phyloP scores from a whole-genome alignment of 176 grass and related monocot species.

The Zea mays region DNA sequence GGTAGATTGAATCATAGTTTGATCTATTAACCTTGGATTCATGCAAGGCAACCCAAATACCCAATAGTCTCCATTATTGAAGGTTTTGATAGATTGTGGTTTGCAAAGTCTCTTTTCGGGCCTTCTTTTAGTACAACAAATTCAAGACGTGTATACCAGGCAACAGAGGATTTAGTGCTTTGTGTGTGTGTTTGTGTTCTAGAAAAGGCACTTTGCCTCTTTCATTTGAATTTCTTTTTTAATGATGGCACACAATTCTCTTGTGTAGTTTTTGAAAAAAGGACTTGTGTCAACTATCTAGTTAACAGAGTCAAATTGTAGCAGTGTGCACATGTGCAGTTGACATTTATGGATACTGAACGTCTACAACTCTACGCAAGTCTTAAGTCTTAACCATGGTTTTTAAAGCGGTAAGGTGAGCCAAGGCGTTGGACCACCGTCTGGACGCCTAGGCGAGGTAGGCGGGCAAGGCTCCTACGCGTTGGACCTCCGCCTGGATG shows the following conservation, averaged over 20 bases:
- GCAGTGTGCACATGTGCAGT: background rate
- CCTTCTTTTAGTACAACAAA: background rate
- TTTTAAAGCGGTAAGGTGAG: too few species aligned
- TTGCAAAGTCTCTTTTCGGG: background rate
- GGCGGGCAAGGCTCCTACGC: too few species aligned
- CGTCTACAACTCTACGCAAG: too few species aligned
- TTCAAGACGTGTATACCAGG: background rate
- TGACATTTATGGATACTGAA: too few species aligned
- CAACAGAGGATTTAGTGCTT: background rate
- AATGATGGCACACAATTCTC: background rate
- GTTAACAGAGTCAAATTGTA: background rate
- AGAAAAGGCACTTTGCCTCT: background rate
- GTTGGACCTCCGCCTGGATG: too few species aligned
- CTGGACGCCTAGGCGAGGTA: too few species aligned
- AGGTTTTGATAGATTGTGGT: background rate
- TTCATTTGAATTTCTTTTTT: too few species aligned
- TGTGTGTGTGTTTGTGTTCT: background rate
- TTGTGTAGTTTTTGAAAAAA: background rate
- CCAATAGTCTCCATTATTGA: background rate
- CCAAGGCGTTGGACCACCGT: too few species aligned
- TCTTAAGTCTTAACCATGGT: too few species aligned
- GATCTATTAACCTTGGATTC: background rate
- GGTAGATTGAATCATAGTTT: background rate
- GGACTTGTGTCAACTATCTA: background rate
- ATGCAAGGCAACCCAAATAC: background rate